Conservation (phyloP, 176 grass and related monocot genomes). For the Zizania latifolia region DNA sequence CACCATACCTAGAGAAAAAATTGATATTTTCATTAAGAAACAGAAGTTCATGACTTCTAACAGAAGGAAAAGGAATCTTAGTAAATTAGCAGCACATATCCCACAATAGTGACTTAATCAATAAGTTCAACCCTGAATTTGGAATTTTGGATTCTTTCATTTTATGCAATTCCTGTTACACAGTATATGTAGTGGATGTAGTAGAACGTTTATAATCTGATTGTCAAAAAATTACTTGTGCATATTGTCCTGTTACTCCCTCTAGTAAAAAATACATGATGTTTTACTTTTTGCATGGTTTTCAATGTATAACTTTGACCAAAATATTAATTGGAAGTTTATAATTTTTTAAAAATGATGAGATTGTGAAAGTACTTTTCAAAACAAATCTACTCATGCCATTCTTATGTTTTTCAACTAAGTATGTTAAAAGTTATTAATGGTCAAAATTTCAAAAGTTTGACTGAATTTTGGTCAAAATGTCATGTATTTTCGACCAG, state of each 20-base stretch:
- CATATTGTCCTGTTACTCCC: not conserved
- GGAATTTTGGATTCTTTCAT: not conserved
- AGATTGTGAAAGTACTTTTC: no score
- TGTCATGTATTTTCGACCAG: no score
- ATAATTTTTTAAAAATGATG: no score
- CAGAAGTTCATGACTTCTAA: not conserved
- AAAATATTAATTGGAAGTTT: no score
- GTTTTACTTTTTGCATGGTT: no score
- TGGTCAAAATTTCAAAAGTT: no score
- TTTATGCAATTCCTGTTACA: not conserved
- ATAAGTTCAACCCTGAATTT: not conserved
- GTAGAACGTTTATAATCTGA: not conserved
- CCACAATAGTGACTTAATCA: not conserved
- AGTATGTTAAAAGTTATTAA: no score
- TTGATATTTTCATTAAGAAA: not conserved
- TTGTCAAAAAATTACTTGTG: slow-evolving; percentile 2
- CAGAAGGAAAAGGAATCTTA: not conserved
- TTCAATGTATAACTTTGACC: no score
- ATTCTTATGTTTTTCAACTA: no score
- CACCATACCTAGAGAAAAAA: not conserved
- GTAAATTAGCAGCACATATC: not conserved
- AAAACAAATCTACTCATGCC: no score
- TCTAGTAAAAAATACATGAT: no score
- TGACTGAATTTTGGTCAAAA: no score
- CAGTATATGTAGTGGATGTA: not conserved